These are phyloP conservation scores for Pyrenochaeta sp. DNA, from an alignment of 2,329 filamentous ascomycete genomes.

Conservation along the genomic window DNA sequence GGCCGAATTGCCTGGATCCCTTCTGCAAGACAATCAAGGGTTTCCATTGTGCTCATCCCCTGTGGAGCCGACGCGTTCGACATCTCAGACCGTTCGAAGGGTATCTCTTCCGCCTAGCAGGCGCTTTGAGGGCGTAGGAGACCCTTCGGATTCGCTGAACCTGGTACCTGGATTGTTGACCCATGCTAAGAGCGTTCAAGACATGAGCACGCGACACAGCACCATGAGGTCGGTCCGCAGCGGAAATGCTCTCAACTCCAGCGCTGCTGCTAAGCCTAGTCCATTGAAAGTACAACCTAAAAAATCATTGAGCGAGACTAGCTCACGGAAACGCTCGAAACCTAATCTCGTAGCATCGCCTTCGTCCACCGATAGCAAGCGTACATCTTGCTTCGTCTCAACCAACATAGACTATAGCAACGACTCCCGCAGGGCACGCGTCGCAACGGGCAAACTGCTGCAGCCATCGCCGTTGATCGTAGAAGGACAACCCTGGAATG, in stretches of 20 bases:
- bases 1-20: constrained; percentile 37
- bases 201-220: constrained; percentile 19
- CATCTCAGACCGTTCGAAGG: constrained; percentile 18
- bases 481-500: constrained; percentile 27
- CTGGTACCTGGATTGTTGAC: constrained; percentile 20
- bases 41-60: constrained; percentile 28
- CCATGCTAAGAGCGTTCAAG: constrained; percentile 26
- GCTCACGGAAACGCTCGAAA: constrained; percentile 26
- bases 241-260: constrained; percentile 30
- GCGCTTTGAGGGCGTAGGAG: background rate
- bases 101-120: constrained; percentile 13
- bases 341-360: constrained; percentile 28
- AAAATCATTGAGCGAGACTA: constrained; percentile 31
- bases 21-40: constrained; percentile 46
- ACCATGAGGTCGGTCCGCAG: constrained; percentile 39
- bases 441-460: constrained; percentile 25
- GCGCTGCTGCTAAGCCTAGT: constrained; percentile 22
- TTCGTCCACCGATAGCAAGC: constrained; percentile 33
- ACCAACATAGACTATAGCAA: constrained; percentile 25
- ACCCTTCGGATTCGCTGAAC: constrained; percentile 1
- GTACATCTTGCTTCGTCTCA: constrained; percentile 28
- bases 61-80: constrained; percentile 21
- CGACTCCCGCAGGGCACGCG: constrained; percentile 26
- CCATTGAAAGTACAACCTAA: constrained; percentile 35
- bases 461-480: constrained; percentile 34